A percentile compares a stretch with the other conserved stretches of the same genome.
These are phyloP conservation scores for Glomus cerebriforme DNA, from an alignment of 192 early-diverging fungal genomes.

Conservation along the genomic window DNA sequence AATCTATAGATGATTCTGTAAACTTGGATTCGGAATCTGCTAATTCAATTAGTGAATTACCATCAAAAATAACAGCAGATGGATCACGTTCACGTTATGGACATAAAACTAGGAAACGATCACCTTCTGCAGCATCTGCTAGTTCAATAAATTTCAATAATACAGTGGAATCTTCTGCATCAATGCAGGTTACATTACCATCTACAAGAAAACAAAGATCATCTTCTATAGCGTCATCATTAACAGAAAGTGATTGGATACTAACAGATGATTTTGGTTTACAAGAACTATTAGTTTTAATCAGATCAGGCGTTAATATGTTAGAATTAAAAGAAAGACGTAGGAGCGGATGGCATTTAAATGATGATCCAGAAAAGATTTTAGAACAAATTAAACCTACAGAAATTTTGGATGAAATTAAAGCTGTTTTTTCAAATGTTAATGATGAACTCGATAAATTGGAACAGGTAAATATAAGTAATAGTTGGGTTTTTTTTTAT, in stretches of 20 bases:
- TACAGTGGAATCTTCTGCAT: not conserved
- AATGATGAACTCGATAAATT: conserved; percentile 33
- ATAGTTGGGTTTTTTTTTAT: not conserved
- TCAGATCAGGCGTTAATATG: conserved; percentile 35
- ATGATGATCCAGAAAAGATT: conserved; percentile 31
- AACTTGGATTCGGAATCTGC: not conserved
- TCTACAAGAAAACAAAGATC: not conserved
- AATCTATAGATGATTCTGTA: not conserved
- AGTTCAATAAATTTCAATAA: not conserved
- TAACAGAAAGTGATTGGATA: conserved; percentile 28
- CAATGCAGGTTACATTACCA: not conserved
- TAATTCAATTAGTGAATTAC: not conserved
- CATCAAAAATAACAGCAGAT: too few species aligned
- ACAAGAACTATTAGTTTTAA: conserved; percentile 47
- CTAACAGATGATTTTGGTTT: conserved; percentile 51
- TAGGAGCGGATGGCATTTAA: conserved; percentile 25
- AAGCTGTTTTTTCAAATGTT: conserved; percentile 20
- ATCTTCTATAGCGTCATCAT: not conserved
- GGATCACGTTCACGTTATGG: too few species aligned
- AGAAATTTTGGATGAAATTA: conserved; percentile 35
- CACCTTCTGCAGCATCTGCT: not conserved
- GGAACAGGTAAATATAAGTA: conserved; percentile 34
- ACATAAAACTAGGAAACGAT: not conserved
- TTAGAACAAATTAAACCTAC: conserved; percentile 23
- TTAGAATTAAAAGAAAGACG: conserved; percentile 27